These are phyloP conservation scores for Omphalotus guepiniiformis DNA, from an alignment of 768 basidiomycete species.

Conservation along the genomic window DNA sequence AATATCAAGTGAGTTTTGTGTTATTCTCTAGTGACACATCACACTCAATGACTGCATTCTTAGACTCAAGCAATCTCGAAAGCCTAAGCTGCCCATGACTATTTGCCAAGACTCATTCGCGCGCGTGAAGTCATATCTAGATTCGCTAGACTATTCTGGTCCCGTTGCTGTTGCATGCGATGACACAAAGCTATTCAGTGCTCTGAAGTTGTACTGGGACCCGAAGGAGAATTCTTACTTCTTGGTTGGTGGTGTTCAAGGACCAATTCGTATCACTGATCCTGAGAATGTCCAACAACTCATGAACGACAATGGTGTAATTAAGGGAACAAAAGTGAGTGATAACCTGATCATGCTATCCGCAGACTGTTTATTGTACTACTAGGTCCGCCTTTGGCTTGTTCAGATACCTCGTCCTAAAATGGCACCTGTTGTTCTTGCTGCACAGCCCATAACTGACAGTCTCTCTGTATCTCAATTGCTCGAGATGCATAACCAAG, in stretches of 20 bases:
- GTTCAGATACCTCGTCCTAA: conserved; percentile 26
- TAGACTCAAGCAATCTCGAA: too few relatives aligned
- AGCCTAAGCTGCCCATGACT: background rate
- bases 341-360: background rate
- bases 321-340: conserved; percentile 18
- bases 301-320: conserved; percentile 6
- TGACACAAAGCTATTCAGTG: conserved; percentile 29
- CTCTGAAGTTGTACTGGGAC: conserved; percentile 23
- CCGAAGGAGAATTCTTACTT: conserved; percentile 11
- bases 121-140: background rate
- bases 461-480: conserved; percentile 17
- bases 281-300: conserved; percentile 13
- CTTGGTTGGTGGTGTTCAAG: conserved; percentile 21
- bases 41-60: too few relatives aligned
- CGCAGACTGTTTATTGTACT: background rate
- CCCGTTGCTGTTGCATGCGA: conserved; percentile 27
- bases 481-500: background rate
- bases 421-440: conserved; percentile 31
- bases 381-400: conserved; percentile 29
- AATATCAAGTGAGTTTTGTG: conserved; percentile 12
- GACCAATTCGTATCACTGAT: conserved; percentile 19
- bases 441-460: conserved; percentile 25
- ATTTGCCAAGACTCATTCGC: background rate
- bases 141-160: conserved; percentile 13
- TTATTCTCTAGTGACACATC: too few relatives aligned